Percentiles rank a stretch among this genome's conserved stretches.
These are phyloP conservation scores for Carex littledalei DNA, from an alignment of 176 grass and related monocot species.

Conservation along the genomic window DNA sequence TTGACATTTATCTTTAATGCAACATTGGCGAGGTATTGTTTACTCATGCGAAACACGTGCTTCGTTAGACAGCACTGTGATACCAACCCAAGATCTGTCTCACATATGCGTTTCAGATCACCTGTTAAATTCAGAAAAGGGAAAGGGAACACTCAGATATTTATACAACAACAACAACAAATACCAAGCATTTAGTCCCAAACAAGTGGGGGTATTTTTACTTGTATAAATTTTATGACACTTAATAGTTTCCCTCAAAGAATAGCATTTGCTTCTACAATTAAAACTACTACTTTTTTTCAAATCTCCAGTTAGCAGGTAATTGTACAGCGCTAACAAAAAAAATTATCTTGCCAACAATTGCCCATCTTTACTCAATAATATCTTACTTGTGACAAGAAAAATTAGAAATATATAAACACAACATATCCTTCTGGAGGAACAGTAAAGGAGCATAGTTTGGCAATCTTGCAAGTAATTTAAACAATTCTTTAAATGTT, in stretches of 20 bases:
- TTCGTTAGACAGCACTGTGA: slow-evolving; percentile 78
- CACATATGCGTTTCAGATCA: slow-evolving; percentile 86
- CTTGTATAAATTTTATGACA: background rate
- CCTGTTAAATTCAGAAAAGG: slow-evolving; percentile 33
- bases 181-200: no score
- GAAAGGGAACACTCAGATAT: background rate
- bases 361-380: background rate
- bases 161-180: background rate
- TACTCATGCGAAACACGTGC: slow-evolving; percentile 74
- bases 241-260: background rate
- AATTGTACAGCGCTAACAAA: background rate
- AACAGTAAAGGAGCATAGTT: background rate
- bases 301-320: background rate
- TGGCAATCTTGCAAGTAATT: background rate
- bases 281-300: background rate
- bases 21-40: slow-evolving; percentile 85
- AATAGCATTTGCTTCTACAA: background rate
- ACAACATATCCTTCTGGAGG: background rate
- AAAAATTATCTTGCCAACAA: background rate
- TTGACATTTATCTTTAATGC: slow-evolving; percentile 99
- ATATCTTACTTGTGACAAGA: background rate
- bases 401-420: background rate
- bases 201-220: no score
- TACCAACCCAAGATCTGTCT: slow-evolving; percentile 82
- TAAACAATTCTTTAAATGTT: background rate